A percentile compares a stretch with the other conserved stretches of the same genome.
phyloP scores from a whole-genome alignment of 2,329 filamentous ascomycete genomes.

The Coniochaeta sp. region DNA sequence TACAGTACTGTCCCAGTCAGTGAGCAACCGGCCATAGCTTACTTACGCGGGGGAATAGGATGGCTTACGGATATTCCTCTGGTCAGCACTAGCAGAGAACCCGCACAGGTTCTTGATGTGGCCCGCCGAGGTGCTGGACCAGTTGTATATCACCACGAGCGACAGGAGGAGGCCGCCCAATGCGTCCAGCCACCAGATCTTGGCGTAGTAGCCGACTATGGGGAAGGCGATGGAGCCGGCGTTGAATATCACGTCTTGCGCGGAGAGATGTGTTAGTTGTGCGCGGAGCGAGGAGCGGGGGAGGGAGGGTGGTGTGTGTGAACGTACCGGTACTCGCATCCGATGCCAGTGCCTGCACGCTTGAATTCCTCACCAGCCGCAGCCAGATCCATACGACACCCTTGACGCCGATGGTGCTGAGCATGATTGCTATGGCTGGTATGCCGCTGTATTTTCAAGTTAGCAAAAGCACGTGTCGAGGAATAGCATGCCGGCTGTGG shows the following conservation, averaged over 20 bases:
- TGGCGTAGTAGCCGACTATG: constrained; percentile 69
- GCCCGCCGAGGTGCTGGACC: constrained; percentile 64
- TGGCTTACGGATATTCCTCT: constrained; percentile 66
- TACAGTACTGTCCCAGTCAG: constrained; percentile 54
- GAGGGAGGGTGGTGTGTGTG: not conserved
- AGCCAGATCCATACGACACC: constrained; percentile 82
- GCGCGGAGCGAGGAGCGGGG: not conserved
- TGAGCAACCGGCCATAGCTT: not conserved
- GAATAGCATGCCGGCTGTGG: not conserved
- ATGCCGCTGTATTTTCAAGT: constrained; percentile 33
- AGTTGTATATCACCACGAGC: constrained; percentile 70
- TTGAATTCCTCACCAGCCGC: constrained; percentile 76
- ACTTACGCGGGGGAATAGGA: not conserved
- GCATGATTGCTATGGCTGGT: constrained; percentile 74
- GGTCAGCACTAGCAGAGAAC: constrained; percentile 70
- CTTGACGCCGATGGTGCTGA: constrained; percentile 74
- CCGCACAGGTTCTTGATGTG: constrained; percentile 79
- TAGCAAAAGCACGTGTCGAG: not conserved
- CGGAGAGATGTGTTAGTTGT: not conserved
- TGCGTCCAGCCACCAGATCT: constrained; percentile 78
- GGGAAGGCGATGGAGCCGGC: constrained; percentile 84
- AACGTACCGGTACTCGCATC: constrained; percentile 20
- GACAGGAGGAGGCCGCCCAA: constrained; percentile 74
- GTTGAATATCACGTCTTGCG: constrained; percentile 73
- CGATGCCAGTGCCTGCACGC: constrained; percentile 65